Evolutionary conservation across 2,329 filamentous ascomycete genomes (phyloP).

Genomic region (Neopestalotiopsis rosae): DNA sequence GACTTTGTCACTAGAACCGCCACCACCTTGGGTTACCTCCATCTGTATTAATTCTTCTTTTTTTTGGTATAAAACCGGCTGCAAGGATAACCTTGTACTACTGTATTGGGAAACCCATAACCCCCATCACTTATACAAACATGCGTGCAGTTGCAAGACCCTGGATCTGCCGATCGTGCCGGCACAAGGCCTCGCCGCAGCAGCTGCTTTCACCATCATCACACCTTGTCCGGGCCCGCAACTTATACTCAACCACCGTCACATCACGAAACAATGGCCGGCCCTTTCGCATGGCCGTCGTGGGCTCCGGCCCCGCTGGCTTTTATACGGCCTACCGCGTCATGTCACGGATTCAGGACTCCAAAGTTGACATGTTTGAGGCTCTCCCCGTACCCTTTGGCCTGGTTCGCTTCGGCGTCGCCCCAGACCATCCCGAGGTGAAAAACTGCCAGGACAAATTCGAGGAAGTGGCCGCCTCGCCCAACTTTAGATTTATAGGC

Average conservation of each 20-base stretch:
- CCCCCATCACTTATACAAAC: background rate
- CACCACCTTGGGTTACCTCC: background rate
- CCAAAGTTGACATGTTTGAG: conserved; percentile 94
- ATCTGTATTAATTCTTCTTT: background rate
- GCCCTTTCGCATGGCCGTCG: conserved; percentile 80
- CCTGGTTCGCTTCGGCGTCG: conserved; percentile 90
- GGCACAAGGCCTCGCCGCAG: conserved; percentile 24
- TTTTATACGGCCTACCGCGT: conserved; percentile 93
- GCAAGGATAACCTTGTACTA: background rate
- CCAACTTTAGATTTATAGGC: conserved; percentile 87
- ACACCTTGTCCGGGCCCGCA: background rate
- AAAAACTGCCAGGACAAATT: conserved; percentile 99
- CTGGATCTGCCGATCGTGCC: conserved; percentile 34
- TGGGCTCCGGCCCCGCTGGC: conserved; percentile 93
- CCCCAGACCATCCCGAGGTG: conserved; percentile 98
- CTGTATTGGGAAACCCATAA: background rate
- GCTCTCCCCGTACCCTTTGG: conserved; percentile 91
- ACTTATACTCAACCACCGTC: conserved; percentile 31
- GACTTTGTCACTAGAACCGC: conserved; percentile 12
- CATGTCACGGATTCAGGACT: conserved; percentile 74
- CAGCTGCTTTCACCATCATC: conserved; percentile 9
- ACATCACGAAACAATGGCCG: conserved; percentile 37
- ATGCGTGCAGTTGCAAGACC: conserved; percentile 32
- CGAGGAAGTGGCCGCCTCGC: conserved; percentile 80
- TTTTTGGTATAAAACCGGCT: background rate